Conservation (phyloP, 2,329 filamentous ascomycete species). For the Fusarium sp. region DNA sequence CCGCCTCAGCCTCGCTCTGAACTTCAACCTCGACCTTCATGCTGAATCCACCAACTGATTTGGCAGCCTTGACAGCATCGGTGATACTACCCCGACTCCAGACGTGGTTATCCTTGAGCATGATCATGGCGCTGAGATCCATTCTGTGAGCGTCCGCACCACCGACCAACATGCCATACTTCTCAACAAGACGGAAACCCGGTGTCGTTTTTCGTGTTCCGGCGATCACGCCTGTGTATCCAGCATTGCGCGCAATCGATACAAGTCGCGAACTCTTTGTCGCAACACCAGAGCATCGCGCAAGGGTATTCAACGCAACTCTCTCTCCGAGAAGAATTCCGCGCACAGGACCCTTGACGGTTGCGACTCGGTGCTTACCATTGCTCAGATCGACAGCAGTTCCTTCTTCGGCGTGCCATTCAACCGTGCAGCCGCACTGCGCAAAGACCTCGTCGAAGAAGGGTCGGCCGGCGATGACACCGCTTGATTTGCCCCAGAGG, state of each 20-base stretch:
- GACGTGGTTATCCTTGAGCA: slow-evolving; percentile 99
- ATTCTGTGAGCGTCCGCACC: slow-evolving; percentile 92
- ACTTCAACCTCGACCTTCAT: slow-evolving; percentile 98
- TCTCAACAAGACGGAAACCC: slow-evolving; percentile 94
- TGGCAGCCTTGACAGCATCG: slow-evolving; percentile 85
- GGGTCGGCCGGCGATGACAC: slow-evolving; percentile 88
- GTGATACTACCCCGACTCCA: slow-evolving; percentile 91
- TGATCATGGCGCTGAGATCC: slow-evolving; percentile 93
- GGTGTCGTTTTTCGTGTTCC: slow-evolving; percentile 98
- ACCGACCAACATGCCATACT: slow-evolving; percentile 96
- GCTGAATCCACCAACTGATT: slow-evolving; percentile 85
- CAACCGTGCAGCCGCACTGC: slow-evolving; percentile 89
- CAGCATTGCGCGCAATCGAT: slow-evolving; percentile 67
- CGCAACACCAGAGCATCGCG: slow-evolving; percentile 91
- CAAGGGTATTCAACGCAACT: slow-evolving; percentile 90
- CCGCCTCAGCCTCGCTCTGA: slow-evolving; percentile 85
- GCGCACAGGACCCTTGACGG: slow-evolving; percentile 84
- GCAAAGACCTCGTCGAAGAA: slow-evolving; percentile 95
- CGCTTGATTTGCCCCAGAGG: slow-evolving; percentile 76
- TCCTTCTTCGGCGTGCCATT: slow-evolving; percentile 88
- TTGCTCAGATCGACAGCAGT: slow-evolving; percentile 69
- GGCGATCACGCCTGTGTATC: slow-evolving; percentile 86
- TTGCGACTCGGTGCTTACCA: slow-evolving; percentile 75
- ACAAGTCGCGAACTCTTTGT: slow-evolving; percentile 71
- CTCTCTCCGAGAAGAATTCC: slow-evolving; percentile 88